Evolutionary conservation across 768 basidiomycete species (phyloP).

Genomic region (Peribolospora kevripleyi): DNA sequence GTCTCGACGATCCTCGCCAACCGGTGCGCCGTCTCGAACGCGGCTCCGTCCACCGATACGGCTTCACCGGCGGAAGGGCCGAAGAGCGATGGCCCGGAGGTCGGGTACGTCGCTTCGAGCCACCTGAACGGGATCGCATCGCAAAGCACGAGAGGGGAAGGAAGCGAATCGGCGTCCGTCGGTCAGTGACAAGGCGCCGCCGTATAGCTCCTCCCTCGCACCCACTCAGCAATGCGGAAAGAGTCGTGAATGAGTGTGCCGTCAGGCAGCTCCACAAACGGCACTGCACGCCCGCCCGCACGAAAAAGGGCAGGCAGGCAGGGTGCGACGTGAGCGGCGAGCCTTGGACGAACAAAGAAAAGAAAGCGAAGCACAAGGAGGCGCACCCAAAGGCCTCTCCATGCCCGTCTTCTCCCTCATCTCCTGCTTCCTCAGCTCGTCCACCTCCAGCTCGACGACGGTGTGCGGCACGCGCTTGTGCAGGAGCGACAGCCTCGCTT

Average conservation of each 20-base stretch:
- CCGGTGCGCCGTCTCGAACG: not conserved
- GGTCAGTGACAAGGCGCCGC: no score
- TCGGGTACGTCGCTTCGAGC: constrained; percentile 2
- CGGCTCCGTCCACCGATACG: not conserved
- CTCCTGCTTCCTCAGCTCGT: constrained; percentile 2
- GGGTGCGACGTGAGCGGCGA: no score
- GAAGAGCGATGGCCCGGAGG: not conserved
- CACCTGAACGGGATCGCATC: not conserved
- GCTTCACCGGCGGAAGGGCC: not conserved
- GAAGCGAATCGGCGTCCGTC: no score
- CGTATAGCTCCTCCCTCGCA: not conserved
- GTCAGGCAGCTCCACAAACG: not conserved
- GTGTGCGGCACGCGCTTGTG: not conserved
- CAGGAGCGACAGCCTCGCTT: constrained; percentile 1
- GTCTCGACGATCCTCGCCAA: not conserved
- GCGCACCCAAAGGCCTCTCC: not conserved
- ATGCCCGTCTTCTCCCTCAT: constrained; percentile 1
- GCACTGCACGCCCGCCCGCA: not conserved
- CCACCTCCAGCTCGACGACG: constrained; percentile 2
- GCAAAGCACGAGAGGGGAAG: not conserved
- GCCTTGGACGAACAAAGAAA: no score
- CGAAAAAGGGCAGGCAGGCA: no score
- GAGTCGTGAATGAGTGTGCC: constrained; percentile 1
- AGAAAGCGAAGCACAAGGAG: not conserved
- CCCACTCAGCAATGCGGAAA: constrained; percentile 3